These are phyloP conservation scores for Calonectria hongkongensis DNA, from an alignment of 2,329 filamentous ascomycete species.

Conservation along the genomic window DNA sequence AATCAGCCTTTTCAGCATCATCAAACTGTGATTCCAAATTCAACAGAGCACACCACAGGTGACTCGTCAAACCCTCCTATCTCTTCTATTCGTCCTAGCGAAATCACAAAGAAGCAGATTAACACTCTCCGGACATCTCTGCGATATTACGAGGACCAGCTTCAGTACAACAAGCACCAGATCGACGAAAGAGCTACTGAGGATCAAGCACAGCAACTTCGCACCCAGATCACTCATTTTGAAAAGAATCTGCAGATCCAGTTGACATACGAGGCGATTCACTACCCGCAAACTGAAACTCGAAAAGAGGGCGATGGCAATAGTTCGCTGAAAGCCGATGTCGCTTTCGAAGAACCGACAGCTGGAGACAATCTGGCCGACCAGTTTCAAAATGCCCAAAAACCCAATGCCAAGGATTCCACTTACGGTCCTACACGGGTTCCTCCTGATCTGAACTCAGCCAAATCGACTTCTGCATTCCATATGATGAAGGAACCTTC, in stretches of 20 bases:
- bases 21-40: constrained; percentile 16
- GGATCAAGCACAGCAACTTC: constrained; percentile 63
- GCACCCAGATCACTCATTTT: constrained; percentile 70
- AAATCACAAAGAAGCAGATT: constrained; percentile 77
- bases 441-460: constrained; percentile 53
- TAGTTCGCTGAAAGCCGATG: constrained; percentile 29
- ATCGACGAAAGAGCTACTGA: constrained; percentile 74
- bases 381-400: constrained; percentile 5
- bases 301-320: constrained; percentile 47
- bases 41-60: not conserved
- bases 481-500: constrained; percentile 32
- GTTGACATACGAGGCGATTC: constrained; percentile 65
- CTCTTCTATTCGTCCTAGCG: constrained; percentile 76
- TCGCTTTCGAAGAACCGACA: constrained; percentile 9
- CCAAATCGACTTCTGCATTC: constrained; percentile 54
- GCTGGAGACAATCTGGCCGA: constrained; percentile 35
- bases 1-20: constrained; percentile 39
- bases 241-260: constrained; percentile 68
- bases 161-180: constrained; percentile 77
- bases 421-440: constrained; percentile 42
- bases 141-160: constrained; percentile 74
- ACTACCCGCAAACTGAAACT: constrained; percentile 62
- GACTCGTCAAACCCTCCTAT: constrained; percentile 63
- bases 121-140: constrained; percentile 71
- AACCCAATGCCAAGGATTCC: constrained; percentile 18